phyloP scores from a whole-genome alignment of 176 grass and related monocot species.

The Triticum timopheevii region DNA sequence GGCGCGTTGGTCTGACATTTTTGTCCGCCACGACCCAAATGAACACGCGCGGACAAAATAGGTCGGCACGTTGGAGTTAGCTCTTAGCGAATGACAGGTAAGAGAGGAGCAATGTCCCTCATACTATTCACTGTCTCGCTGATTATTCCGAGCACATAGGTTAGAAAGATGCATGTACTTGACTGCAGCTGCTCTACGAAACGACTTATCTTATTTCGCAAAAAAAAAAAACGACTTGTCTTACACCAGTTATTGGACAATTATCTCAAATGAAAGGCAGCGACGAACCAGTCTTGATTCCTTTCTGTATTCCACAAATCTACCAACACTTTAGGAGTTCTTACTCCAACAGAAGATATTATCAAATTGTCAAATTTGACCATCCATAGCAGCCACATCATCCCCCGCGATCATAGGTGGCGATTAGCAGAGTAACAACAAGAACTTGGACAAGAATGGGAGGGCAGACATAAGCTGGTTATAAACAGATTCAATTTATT shows the following conservation, averaged over 20 bases:
- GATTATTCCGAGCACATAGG: not conserved
- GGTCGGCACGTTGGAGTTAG: too few species aligned
- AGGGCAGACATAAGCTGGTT: not conserved
- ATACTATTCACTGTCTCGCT: not conserved
- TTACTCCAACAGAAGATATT: not conserved
- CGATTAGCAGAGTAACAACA: not conserved
- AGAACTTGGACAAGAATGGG: not conserved
- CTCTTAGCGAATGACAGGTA: constrained; percentile 11
- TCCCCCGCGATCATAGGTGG: not conserved
- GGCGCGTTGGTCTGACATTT: too few species aligned
- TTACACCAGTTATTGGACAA: not conserved
- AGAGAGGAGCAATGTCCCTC: not conserved
- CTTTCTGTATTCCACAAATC: not conserved
- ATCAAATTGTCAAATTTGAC: not conserved
- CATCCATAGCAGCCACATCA: not conserved
- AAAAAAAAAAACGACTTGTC: too few species aligned
- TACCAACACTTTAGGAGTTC: not conserved
- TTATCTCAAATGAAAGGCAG: not conserved
- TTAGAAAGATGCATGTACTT: not conserved
- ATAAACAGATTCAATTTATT: not conserved
- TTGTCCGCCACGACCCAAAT: too few species aligned
- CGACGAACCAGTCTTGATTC: not conserved
- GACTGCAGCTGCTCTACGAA: too few species aligned
- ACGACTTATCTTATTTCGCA: not conserved
- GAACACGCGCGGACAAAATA: too few species aligned